These are phyloP conservation scores for Asterionellopsis glacialis DNA, from an alignment of 108 stramenopile species.

Conservation along the genomic window DNA sequence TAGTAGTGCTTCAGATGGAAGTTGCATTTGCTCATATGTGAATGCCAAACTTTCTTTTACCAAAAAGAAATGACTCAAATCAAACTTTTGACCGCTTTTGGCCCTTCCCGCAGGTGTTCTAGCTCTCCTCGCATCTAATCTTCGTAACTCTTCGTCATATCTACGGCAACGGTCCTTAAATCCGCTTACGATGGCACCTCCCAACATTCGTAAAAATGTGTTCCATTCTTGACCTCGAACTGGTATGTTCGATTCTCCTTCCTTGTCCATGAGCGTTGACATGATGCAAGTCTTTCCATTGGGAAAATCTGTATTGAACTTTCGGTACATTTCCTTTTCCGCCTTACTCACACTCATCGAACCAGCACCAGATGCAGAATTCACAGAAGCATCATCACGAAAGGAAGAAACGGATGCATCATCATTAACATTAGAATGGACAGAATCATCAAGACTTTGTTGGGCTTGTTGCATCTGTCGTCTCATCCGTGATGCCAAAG, in stretches of 20 bases:
- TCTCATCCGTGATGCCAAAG: conserved; percentile 4
- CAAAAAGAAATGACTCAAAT: conserved; percentile 70
- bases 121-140: conserved; percentile 52
- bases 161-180: conserved; percentile 63
- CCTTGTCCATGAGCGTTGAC: conserved; percentile 42
- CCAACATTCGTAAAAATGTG: conserved; percentile 55
- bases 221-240: conserved; percentile 68
- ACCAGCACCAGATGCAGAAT: neutral
- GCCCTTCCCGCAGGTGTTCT: conserved; percentile 9
- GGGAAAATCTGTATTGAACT: conserved; percentile 70
- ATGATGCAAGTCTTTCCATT: conserved; percentile 62
- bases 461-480: neutral
- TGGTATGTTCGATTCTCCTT: conserved; percentile 7
- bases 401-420: neutral
- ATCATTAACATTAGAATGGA: neutral
- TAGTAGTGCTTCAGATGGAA: conserved; percentile 65
- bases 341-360: conserved; percentile 9
- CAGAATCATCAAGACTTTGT: neutral
- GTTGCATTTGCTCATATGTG: conserved; percentile 80
- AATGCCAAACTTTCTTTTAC: conserved; percentile 81
- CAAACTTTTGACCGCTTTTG: conserved; percentile 24
- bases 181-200: conserved; percentile 56
- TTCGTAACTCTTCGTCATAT: conserved; percentile 70
- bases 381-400: conserved; percentile 9
- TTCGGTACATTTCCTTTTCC: conserved; percentile 54